Evolutionary conservation across 2,329 filamentous ascomycete genomes (phyloP), one percentile per base, ranked within the genome.

Genomic region (Aspergillus proliferans): DNA sequence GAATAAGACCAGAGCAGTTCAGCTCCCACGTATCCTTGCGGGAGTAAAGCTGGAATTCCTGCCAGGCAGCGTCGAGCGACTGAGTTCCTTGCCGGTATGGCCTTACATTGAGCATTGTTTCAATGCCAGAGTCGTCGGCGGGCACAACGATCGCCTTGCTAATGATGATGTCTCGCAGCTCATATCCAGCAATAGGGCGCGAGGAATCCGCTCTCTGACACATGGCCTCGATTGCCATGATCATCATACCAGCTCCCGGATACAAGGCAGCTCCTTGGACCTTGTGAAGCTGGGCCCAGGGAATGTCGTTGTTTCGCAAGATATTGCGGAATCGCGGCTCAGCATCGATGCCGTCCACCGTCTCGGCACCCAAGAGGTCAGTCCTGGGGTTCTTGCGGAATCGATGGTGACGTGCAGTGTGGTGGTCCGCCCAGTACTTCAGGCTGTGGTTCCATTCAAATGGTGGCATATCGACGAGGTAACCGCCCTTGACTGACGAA

Each of bases 261-360:
- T 64, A 68, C 2, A 71, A 52, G 19, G 60, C 56, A 18, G 60
- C 54, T 6, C 51, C 55, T 15, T 62, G 55, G 5, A 61, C 60
- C 47, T 45, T 56, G 52, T 60, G 65, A 47, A 57, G 28, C 14
- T 51, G 30, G 38, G 58, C 42, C 56, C 65, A 66, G 28, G 59
- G 50, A 34, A 47, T 22, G 45, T 62, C 54, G 52, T 58, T 59
- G 28, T 36, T 47, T 49, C 40, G 54, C 49, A 50, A 52, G 53
- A 47, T 62, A 49, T 44, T 56, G 42, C 44, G 53, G 55, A 60
- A 62, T 45, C 21, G 41, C 34, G 58, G 55, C 43, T 62, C 50
- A 6, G 51, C 33, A 8, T 21, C 47, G 22, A 52, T 54, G 43
- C 52, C 48, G 22, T 47, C 49, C 22, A 36, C 33, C 19, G 42